Evolutionary conservation across 768 basidiomycete species (phyloP), one percentile per base, ranked within the genome.

Genomic region (Amanita thiersii): DNA sequence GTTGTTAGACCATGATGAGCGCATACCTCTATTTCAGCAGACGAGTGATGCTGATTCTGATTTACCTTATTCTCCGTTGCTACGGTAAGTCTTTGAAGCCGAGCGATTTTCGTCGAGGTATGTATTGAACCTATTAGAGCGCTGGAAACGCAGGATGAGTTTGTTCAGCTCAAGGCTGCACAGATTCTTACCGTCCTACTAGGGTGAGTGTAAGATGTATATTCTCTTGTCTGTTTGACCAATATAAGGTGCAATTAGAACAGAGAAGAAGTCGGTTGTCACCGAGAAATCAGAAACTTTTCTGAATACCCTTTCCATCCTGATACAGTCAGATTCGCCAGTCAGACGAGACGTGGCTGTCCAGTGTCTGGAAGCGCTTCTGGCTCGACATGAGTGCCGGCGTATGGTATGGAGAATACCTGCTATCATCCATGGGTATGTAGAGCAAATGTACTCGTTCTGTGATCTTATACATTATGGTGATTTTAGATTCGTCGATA

Each of bases 161-260:
- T 96, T 50, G 81, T 89, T n/a, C 89, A 93, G 54, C 70, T 97
- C 44, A 96, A 93, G 56, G 72, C 85, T 8, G 73, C 85, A 0
- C 86, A 94, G 54, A 85, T 98, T 48, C 66, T 96, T 33, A 90
- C 92, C 1, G 72, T 93, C 24, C 72, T 97, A 17, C 73, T 94
- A 26, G 80, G 85, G 83, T 83, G 32, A 20, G 66, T 57, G 19
- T 10, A 9, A 20, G 19, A 3, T 19, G n/a, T 6, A 12, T 25
- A 12, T 34, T 9, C 10, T 18, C 9, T 39, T 9, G 2, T 25
- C 33, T 31, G 38, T 19, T 38, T 37, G 9, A 44, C 30, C 41
- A 3, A 43, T 37, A 30, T 8, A 35, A 43, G 25, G 20, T 15
- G 24, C 30, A 15, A 36, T 25, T 14, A 43, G 42, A 24, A 43